Evolutionary conservation across 2,329 filamentous ascomycete genomes (phyloP).

Genomic region (Didymellaceae sp.): DNA sequence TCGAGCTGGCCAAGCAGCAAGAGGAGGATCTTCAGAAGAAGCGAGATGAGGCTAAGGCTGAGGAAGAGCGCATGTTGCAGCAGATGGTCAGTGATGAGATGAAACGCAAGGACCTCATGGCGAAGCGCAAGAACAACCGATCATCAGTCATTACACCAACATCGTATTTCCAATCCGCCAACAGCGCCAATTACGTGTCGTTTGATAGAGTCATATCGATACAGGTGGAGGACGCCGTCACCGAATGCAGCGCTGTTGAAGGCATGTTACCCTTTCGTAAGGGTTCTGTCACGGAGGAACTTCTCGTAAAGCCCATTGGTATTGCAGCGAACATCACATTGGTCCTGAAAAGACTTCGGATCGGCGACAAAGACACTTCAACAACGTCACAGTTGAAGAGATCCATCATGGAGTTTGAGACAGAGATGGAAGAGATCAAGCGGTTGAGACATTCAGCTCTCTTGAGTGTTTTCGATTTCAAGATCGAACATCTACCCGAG

Average conservation of each 20-base stretch:
- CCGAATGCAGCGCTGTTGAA: slow-evolving; percentile 74
- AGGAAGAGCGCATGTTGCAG: slow-evolving; percentile 74
- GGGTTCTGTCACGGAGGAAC: slow-evolving; percentile 71
- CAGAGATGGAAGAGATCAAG: slow-evolving; percentile 76
- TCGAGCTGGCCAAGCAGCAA: slow-evolving; percentile 60
- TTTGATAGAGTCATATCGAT: slow-evolving; percentile 73
- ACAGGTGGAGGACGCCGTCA: slow-evolving; percentile 65
- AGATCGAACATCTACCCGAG: slow-evolving; percentile 64
- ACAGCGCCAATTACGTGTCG: slow-evolving; percentile 52
- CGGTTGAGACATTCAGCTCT: slow-evolving; percentile 77
- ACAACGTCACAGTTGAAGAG: slow-evolving; percentile 73
- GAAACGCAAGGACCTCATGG: slow-evolving; percentile 66
- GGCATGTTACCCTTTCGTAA: slow-evolving; percentile 69
- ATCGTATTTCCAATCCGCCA: slow-evolving; percentile 50
- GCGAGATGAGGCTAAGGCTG: slow-evolving; percentile 58
- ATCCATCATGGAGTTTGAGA: slow-evolving; percentile 77
- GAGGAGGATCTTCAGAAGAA: slow-evolving; percentile 51
- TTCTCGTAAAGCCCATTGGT: slow-evolving; percentile 72
- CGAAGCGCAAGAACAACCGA: slow-evolving; percentile 65
- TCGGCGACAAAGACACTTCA: slow-evolving; percentile 61
- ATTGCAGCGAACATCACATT: slow-evolving; percentile 61
- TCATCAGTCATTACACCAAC: slow-evolving; percentile 40
- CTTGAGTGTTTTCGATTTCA: slow-evolving; percentile 81
- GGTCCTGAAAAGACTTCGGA: slow-evolving; percentile 62
- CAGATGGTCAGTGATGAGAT: slow-evolving; percentile 77